Evolutionary conservation across 2,329 filamentous ascomycete species (phyloP).

Genomic region (Phialocephala subalpina): DNA sequence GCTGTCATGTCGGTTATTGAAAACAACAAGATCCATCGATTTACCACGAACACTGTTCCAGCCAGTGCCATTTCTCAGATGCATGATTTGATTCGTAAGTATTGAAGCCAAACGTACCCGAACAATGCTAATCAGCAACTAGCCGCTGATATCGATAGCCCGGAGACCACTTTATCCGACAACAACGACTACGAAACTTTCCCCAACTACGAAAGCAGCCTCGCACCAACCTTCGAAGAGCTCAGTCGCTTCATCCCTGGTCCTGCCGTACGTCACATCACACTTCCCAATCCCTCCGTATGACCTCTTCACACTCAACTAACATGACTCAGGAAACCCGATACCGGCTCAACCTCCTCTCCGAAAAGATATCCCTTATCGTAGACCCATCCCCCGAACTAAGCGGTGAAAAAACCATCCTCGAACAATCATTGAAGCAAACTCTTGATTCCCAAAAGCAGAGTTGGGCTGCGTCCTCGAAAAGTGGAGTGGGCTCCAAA

Average conservation of each 20-base stretch:
- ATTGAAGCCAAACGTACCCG: too few species aligned
- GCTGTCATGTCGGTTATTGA: slow-evolving; percentile 41
- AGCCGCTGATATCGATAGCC: slow-evolving; percentile 25
- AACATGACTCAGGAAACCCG: slow-evolving; percentile 34
- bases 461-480: neutral
- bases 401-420: slow-evolving; percentile 22
- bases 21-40: slow-evolving; percentile 39
- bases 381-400: slow-evolving; percentile 24
- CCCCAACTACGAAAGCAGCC: slow-evolving; percentile 42
- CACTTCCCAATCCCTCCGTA: neutral
- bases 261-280: slow-evolving; percentile 36
- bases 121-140: neutral
- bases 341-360: slow-evolving; percentile 31
- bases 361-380: slow-evolving; percentile 35
- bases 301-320: slow-evolving; percentile 13
- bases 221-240: slow-evolving; percentile 35
- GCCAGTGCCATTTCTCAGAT: slow-evolving; percentile 28
- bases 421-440: slow-evolving; percentile 28
- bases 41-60: slow-evolving; percentile 32
- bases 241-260: slow-evolving; percentile 36
- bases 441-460: slow-evolving; percentile 19
- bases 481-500: slow-evolving; percentile 7
- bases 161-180: slow-evolving; percentile 32
- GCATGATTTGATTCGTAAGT: slow-evolving; percentile 43
- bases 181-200: slow-evolving; percentile 43